Conservation (phyloP, 495 filamentous ascomycete species). For the Tuber aestivum region DNA sequence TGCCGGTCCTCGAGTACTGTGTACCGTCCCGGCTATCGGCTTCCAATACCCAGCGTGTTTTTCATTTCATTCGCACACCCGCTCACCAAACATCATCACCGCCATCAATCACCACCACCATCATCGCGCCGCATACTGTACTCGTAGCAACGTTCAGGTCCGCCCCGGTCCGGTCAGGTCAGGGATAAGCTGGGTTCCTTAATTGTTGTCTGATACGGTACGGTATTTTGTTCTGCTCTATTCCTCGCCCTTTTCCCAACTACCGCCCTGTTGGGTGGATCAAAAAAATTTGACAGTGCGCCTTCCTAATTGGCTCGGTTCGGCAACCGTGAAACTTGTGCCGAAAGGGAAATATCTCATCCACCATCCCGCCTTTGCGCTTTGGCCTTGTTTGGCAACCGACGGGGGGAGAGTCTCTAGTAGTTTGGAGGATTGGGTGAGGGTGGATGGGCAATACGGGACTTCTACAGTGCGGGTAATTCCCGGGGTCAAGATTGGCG, state of each 20-base stretch:
- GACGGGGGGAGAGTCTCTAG: not conserved
- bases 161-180: not conserved
- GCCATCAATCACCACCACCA: not conserved
- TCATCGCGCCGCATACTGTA: not conserved
- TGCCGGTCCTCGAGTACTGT: too few relatives aligned
- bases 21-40: not conserved
- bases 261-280: not conserved
- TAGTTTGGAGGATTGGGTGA: not conserved
- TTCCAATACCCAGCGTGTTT: not conserved
- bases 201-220: not conserved
- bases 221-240: not conserved
- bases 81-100: not conserved
- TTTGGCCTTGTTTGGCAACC: not conserved
- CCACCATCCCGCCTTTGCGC: slow-evolving; percentile 1
- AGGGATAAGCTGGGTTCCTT: not conserved
- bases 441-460: not conserved
- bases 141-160: not conserved
- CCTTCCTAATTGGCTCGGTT: not conserved
- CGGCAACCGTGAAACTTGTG: not conserved
- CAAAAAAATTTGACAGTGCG: not conserved
- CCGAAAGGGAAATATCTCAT: not conserved
- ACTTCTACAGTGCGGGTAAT: not conserved
- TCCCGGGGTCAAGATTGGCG: not conserved
- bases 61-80: not conserved
- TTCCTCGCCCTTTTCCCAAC: not conserved